Percentiles rank a stretch among this genome's conserved stretches.
These are phyloP conservation scores for Gryganskiella cystojenkinii DNA, from an alignment of 192 early-diverging fungal genomes.

Conservation along the genomic window DNA sequence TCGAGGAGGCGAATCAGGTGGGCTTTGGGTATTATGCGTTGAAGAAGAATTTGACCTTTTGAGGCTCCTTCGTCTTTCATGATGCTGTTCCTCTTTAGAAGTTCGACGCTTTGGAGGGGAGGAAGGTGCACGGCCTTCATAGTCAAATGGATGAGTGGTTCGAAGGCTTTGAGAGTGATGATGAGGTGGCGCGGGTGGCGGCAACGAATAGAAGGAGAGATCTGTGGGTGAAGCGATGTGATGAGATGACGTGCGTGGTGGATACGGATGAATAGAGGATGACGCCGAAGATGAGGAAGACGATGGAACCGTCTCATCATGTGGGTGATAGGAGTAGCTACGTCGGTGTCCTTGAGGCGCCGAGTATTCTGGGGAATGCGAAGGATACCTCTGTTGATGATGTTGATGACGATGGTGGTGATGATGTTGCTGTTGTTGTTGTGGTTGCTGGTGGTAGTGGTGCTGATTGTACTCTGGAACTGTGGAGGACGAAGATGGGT, in stretches of 20 bases:
- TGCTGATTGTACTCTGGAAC: not conserved
- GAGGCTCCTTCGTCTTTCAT: too few relatives aligned
- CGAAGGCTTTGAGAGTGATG: too few relatives aligned
- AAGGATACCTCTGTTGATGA: not conserved
- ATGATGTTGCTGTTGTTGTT: slow-evolving; percentile 5
- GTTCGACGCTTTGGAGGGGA: not conserved
- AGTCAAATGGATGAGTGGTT: not conserved
- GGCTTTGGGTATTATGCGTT: not conserved
- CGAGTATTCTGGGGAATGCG: not conserved
- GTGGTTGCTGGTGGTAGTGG: not conserved
- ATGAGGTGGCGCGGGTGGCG: too few relatives aligned
- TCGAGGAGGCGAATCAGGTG: not conserved
- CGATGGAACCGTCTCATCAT: too few relatives aligned
- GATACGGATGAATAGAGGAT: too few relatives aligned
- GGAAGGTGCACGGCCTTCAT: not conserved
- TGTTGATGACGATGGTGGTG: slow-evolving; percentile 5
- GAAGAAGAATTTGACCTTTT: not conserved
- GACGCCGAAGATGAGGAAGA: not conserved
- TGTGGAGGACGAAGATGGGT: not conserved
- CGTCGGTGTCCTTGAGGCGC: too few relatives aligned
- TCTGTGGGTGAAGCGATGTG: not conserved
- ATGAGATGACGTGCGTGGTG: too few relatives aligned
- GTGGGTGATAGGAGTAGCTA: too few relatives aligned
- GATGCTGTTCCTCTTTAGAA: too few relatives aligned
- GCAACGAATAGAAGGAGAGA: too few relatives aligned